These are phyloP conservation scores for Centrapalus pauciflorus DNA, from an alignment of 129 eudicot genomes.

Conservation along the genomic window DNA sequence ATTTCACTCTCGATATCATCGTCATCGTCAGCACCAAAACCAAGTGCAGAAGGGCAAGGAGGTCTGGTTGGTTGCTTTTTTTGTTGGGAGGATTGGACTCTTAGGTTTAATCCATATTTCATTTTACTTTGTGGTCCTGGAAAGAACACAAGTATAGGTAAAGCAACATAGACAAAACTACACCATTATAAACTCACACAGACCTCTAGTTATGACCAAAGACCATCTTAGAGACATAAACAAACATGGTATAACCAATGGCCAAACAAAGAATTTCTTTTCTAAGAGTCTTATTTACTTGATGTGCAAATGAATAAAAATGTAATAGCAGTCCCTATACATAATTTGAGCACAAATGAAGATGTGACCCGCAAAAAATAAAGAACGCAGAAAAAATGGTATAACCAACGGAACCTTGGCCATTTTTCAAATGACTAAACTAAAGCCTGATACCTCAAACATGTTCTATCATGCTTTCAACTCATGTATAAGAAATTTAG, in stretches of 20 bases:
- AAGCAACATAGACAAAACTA: not conserved
- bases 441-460: not conserved
- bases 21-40: conserved; percentile 62
- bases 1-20: conserved; percentile 81
- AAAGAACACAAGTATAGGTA: not conserved
- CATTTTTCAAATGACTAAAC: not conserved
- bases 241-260: too few species aligned
- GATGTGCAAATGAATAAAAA: not conserved
- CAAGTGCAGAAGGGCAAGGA: conserved; percentile 42
- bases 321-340: not conserved
- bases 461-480: not conserved
- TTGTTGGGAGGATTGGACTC: conserved; percentile 69
- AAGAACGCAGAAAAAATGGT: not conserved
- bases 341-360: too few species aligned
- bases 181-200: not conserved
- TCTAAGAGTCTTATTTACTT: not conserved
- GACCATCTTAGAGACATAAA: not conserved
- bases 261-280: too few species aligned
- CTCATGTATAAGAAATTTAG: not conserved
- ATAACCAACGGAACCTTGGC: not conserved
- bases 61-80: conserved; percentile 50
- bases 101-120: conserved; percentile 71
- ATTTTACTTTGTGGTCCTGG: conserved; percentile 24
- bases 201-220: not conserved
- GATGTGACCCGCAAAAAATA: not conserved